These are phyloP conservation scores for Mrakiaceae sp. DNA, from an alignment of 1,284 basidiomycete species.

Conservation along the genomic window DNA sequence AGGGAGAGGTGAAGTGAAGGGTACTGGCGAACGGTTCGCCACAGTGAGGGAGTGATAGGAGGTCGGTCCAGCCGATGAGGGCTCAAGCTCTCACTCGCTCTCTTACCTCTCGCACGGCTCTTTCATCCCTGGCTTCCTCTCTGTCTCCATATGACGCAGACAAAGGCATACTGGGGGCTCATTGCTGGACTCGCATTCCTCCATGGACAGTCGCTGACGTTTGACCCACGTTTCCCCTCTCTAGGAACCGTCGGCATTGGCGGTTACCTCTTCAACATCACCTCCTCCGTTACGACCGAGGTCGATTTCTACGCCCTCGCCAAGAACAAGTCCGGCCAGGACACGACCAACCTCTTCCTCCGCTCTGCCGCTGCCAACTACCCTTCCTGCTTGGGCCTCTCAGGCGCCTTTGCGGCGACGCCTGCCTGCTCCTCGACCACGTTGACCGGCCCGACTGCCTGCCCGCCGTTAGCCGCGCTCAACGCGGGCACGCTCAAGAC, in stretches of 20 bases:
- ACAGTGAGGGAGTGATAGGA: too few relatives aligned
- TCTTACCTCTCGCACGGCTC: too few relatives aligned
- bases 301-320: constrained; percentile 54
- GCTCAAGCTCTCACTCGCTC: too few relatives aligned
- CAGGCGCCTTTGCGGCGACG: constrained; percentile 58
- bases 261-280: constrained; percentile 67
- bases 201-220: too few relatives aligned
- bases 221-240: neutral
- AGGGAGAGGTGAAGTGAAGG: too few relatives aligned
- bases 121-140: too few relatives aligned
- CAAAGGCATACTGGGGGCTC: too few relatives aligned
- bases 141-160: too few relatives aligned
- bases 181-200: too few relatives aligned
- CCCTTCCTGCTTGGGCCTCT: constrained; percentile 49
- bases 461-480: constrained; percentile 48
- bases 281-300: constrained; percentile 45
- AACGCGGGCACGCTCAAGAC: constrained; percentile 48
- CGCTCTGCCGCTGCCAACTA: constrained; percentile 51
- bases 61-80: too few relatives aligned
- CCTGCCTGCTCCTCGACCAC: constrained; percentile 48
- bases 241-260: constrained; percentile 60
- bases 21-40: too few relatives aligned
- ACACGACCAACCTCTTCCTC: constrained; percentile 76
- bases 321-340: constrained; percentile 54
- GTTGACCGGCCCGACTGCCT: constrained; percentile 40